These are phyloP conservation scores for Penicillium sp. DNA, from an alignment of 2,329 filamentous ascomycete species.

Conservation along the genomic window DNA sequence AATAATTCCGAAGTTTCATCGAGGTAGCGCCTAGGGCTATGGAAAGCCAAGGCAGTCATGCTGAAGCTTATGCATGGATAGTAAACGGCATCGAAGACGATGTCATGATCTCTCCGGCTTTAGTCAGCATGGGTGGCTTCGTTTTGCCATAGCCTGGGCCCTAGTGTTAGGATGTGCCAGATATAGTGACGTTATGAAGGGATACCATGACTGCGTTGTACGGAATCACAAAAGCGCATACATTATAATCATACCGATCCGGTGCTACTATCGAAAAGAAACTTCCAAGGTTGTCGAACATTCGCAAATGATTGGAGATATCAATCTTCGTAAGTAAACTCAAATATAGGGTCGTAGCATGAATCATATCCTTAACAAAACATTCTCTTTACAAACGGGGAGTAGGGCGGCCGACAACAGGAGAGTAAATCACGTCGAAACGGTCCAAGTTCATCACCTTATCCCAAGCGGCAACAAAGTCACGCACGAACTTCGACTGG, in stretches of 20 bases:
- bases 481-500: constrained; percentile 61
- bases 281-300: background rate
- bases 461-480: constrained; percentile 67
- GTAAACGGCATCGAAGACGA: too few species aligned
- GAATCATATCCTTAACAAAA: background rate
- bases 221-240: background rate
- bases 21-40: too few species aligned
- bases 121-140: too few species aligned
- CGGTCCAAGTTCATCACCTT: constrained; percentile 73
- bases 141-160: too few species aligned
- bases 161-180: too few species aligned
- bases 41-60: too few species aligned
- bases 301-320: background rate
- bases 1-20: too few species aligned
- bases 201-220: too few species aligned
- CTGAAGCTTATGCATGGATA: too few species aligned
- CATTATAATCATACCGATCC: background rate
- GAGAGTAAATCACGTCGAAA: constrained; percentile 52
- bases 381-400: constrained; percentile 14
- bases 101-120: too few species aligned
- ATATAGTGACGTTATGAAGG: too few species aligned
- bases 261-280: background rate
- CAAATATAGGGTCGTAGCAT: background rate
- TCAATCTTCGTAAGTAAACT: background rate
- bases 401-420: constrained; percentile 14